Base-by-base conservation (phyloP, 2,329 filamentous ascomycete species). In the Neopestalotiopsis sp. region DNA sequence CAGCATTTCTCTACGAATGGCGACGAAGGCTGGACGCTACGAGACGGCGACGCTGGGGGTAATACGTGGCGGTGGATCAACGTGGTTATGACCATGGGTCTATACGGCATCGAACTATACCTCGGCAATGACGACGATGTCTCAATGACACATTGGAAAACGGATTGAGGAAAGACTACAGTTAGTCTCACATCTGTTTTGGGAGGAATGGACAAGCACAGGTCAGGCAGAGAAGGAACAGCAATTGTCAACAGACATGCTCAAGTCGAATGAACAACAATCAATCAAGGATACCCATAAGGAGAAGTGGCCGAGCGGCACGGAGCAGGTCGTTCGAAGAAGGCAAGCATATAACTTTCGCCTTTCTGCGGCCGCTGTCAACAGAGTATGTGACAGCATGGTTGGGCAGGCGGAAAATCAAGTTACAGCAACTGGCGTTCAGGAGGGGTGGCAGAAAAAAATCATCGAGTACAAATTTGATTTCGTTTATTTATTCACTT, bases 41-140 rank as follows among this genome's bases (percentile, higher is more conserved):
- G 95, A 75, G 93, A 94, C 17, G 94, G 92, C 5, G 93, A 94
- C 74, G 85, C 90, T 4, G 94, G 94, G 13, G 94, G 94, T 20
- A 97, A 96, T 77, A 88, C 93, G 20, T 97, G 94, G 93, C 88
- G 95, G 67, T 98, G 96, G 96, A 88, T 96, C 74, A 99, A 99
- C 74, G 87, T 98, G 57, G 93, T 91, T 5, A 90, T 91, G 64
- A 98, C 95, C 0, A 97, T 98, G 92, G 88, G 88, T 6, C 83
- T 98, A 17, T 99, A 99, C 78, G 92, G 94, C 3, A 86, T 98
- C 58, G 96, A 99, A 81, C 84, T 98, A 67, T 95, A 95, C 76
- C 88, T 98, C 12, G 93, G 94, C 28, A 92, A 92, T 72, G 92
- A 93, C 67, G 93, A 97, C 76, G 93, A 97, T 75, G 87, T 88